Evolutionary conservation across 768 basidiomycete species (phyloP).

Genomic region (Piloderma croceum): DNA sequence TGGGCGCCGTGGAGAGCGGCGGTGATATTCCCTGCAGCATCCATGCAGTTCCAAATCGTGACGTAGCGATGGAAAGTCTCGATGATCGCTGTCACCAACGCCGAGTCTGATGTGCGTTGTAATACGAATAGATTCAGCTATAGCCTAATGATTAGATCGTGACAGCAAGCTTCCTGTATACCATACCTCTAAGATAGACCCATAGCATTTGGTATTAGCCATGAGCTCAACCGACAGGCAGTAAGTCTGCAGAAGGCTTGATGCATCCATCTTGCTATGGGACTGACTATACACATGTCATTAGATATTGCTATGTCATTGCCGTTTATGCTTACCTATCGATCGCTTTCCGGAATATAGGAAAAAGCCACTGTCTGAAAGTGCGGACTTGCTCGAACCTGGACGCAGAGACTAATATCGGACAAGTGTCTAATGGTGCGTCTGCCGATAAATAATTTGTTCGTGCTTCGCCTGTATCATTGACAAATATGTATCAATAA

Average conservation of each 20-base stretch:
- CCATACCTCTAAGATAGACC: slow-evolving; percentile 63
- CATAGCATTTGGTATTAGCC: slow-evolving; percentile 57
- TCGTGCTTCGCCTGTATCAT: slow-evolving; percentile 27
- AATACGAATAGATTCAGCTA: slow-evolving; percentile 53
- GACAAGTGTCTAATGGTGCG: slow-evolving; percentile 39
- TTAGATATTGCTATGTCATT: no score
- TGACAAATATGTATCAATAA: slow-evolving; percentile 4
- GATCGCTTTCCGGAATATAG: slow-evolving; percentile 53
- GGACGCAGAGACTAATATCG: slow-evolving; percentile 45
- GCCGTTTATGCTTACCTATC: slow-evolving; percentile 39
- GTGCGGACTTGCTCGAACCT: slow-evolving; percentile 72
- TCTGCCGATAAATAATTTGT: slow-evolving; percentile 30
- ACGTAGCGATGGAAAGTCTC: slow-evolving; percentile 67
- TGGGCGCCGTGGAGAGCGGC: slow-evolving; percentile 57
- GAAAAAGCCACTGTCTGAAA: slow-evolving; percentile 71
- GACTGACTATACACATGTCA: no score
- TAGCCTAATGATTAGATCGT: slow-evolving; percentile 4
- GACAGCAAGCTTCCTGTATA: not conserved
- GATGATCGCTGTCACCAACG: slow-evolving; percentile 57
- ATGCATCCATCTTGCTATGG: no score
- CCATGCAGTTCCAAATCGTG: slow-evolving; percentile 76
- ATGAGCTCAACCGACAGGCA: slow-evolving; percentile 55
- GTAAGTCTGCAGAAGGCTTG: slow-evolving; percentile 46
- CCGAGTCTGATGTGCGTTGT: slow-evolving; percentile 43
- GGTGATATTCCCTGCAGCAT: slow-evolving; percentile 50